These are phyloP conservation scores for Hypoxylon sp. DNA, from an alignment of 2,329 filamentous ascomycete species.

Conservation along the genomic window DNA sequence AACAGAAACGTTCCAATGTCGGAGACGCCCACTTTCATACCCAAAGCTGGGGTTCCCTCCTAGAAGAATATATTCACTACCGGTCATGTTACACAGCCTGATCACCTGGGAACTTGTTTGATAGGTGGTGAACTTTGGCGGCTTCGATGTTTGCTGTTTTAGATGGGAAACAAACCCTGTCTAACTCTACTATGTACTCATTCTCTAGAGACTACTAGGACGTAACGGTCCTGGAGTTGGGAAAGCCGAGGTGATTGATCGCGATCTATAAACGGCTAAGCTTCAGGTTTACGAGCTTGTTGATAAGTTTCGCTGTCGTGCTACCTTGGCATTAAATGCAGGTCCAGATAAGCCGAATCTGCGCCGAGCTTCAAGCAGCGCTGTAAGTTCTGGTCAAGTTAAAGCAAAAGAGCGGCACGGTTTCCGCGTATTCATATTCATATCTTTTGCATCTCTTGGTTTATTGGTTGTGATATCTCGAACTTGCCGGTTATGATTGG, in stretches of 20 bases:
- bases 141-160: conserved; percentile 1
- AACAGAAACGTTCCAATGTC: conserved; percentile 20
- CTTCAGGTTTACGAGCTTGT: conserved; percentile 3
- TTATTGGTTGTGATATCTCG: background rate
- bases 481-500: background rate
- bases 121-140: background rate
- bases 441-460: background rate
- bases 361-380: background rate
- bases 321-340: background rate
- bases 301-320: conserved; percentile 2
- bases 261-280: background rate
- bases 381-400: background rate
- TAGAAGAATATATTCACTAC: conserved; percentile 8
- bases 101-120: background rate
- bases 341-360: background rate
- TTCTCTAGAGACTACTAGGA: background rate
- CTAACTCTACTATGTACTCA: background rate
- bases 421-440: background rate
- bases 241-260: background rate
- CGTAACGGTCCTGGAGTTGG: background rate
- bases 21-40: background rate
- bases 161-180: background rate
- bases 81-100: background rate
- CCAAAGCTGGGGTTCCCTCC: conserved; percentile 3
- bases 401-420: background rate